These are phyloP conservation scores for Paracamarosporium sp. DNA, from an alignment of 2,329 filamentous ascomycete genomes.

Conservation along the genomic window DNA sequence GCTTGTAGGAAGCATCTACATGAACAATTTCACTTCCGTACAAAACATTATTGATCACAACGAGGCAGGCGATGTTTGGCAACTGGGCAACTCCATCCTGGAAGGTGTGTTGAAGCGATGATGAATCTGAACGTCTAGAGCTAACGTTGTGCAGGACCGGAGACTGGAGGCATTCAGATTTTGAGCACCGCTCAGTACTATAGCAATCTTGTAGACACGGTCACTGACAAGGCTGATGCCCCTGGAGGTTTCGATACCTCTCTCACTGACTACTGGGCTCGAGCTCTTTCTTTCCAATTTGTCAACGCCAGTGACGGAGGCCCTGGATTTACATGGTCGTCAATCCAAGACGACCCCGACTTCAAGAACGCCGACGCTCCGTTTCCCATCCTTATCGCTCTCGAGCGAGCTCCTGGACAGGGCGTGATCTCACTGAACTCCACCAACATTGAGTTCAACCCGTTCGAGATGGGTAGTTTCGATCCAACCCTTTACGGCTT, in stretches of 20 bases:
- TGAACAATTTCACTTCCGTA: conserved; percentile 79
- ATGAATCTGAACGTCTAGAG: not conserved
- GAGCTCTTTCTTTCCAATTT: conserved; percentile 85
- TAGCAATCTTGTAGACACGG: conserved; percentile 62
- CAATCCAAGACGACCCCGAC: conserved; percentile 68
- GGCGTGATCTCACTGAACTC: conserved; percentile 71
- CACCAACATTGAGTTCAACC: conserved; percentile 79
- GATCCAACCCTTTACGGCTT: conserved; percentile 77
- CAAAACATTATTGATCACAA: conserved; percentile 59
- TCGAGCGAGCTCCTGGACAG: conserved; percentile 70
- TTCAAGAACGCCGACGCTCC: conserved; percentile 71
- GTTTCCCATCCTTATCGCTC: conserved; percentile 75
- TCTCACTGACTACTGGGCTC: conserved; percentile 87
- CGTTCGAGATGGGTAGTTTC: conserved; percentile 79
- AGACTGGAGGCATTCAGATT: conserved; percentile 57
- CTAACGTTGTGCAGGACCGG: conserved; percentile 50
- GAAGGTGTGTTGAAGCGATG: conserved; percentile 47
- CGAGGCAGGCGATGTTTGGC: conserved; percentile 62
- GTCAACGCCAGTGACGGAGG: conserved; percentile 79
- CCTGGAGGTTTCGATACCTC: conserved; percentile 69
- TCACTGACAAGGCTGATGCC: conserved; percentile 67
- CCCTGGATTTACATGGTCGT: conserved; percentile 77
- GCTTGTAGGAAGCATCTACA: conserved; percentile 81
- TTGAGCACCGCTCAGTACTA: conserved; percentile 69
- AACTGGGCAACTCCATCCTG: conserved; percentile 68